These are phyloP conservation scores for Fonsecaea monophora DNA, from an alignment of 2,329 filamentous ascomycete species.

Conservation along the genomic window DNA sequence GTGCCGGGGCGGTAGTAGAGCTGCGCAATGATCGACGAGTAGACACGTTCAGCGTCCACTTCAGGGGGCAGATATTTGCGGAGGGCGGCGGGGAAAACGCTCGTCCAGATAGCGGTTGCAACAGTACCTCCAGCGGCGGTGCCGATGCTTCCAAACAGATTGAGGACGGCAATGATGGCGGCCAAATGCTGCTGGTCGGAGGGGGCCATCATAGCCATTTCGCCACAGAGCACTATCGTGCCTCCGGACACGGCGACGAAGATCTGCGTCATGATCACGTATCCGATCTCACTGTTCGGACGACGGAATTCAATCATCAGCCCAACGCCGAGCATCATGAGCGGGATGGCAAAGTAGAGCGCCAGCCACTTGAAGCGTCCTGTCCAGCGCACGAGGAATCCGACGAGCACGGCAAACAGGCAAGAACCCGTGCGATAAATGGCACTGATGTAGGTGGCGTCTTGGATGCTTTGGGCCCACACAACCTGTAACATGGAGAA, in stretches of 20 bases:
- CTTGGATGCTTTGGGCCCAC: constrained; percentile 50
- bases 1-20: constrained; percentile 60
- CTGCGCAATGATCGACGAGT: no score
- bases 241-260: constrained; percentile 60
- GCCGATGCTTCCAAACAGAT: constrained; percentile 45
- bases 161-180: constrained; percentile 55
- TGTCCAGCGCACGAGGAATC: constrained; percentile 54
- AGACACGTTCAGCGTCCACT: constrained; percentile 51
- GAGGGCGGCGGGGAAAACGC: constrained; percentile 48
- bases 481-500: constrained; percentile 62
- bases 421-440: constrained; percentile 58
- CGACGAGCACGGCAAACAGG: constrained; percentile 57
- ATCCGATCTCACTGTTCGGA: constrained; percentile 55
- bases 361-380: constrained; percentile 60
- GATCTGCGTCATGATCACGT: constrained; percentile 61
- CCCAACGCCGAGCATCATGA: constrained; percentile 58
- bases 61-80: constrained; percentile 48
- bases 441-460: constrained; percentile 55
- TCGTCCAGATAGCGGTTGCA: constrained; percentile 46
- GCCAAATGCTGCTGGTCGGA: constrained; percentile 60
- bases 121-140: constrained; percentile 46
- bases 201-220: constrained; percentile 63
- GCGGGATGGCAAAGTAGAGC: constrained; percentile 57
- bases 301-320: constrained; percentile 62
- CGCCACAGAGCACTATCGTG: constrained; percentile 58